These are phyloP conservation scores for Phyllosticta ampelicida DNA, from an alignment of 2,329 filamentous ascomycete species.

Conservation along the genomic window DNA sequence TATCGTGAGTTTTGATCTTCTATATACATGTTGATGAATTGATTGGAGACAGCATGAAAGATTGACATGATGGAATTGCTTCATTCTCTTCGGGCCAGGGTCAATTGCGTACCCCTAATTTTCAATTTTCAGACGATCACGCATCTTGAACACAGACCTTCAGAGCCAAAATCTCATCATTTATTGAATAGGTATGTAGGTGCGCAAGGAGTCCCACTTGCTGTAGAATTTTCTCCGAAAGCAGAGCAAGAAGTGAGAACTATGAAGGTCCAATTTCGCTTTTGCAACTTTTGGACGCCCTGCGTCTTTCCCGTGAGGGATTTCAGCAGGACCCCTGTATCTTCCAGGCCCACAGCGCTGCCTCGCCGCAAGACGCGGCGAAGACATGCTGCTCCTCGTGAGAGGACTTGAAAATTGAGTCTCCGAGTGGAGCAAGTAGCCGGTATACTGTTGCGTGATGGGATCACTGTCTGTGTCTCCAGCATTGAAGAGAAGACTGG, in stretches of 20 bases:
- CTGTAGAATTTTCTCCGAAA: conserved; percentile 31
- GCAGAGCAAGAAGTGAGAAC: conserved; percentile 40
- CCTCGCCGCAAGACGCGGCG: conserved; percentile 38
- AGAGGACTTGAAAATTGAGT: conserved; percentile 31
- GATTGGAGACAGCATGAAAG: neutral
- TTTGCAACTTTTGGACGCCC: conserved; percentile 33
- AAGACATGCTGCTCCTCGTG: conserved; percentile 33
- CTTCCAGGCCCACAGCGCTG: conserved; percentile 29
- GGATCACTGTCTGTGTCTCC: neutral
- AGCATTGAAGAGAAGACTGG: neutral
- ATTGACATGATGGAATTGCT: neutral
- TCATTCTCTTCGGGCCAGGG: no score
- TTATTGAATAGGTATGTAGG: conserved; percentile 30
- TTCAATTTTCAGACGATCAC: no score
- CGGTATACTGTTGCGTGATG: conserved; percentile 21
- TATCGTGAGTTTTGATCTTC: neutral
- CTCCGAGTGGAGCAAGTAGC: conserved; percentile 35
- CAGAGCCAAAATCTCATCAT: neutral
- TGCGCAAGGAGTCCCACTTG: conserved; percentile 44
- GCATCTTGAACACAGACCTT: no score
- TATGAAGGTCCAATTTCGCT: conserved; percentile 43
- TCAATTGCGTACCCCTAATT: no score
- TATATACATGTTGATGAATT: neutral
- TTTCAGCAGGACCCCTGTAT: conserved; percentile 26
- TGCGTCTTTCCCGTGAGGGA: neutral